Conservation (phyloP, 225 moss, liverwort and hornwort species). For the Antitrichia curtipendula region DNA sequence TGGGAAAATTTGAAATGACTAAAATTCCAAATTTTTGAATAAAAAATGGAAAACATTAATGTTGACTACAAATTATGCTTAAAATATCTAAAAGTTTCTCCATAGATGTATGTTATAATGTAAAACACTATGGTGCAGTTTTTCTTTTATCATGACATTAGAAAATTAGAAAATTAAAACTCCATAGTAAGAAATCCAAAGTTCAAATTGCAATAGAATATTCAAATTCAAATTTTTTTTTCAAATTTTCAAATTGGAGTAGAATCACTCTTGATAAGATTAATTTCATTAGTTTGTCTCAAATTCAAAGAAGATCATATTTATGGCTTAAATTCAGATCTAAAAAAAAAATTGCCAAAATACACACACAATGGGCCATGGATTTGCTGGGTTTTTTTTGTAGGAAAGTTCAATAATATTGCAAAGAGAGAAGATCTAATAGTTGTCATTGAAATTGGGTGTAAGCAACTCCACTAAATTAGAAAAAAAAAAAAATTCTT, state of each 20-base stretch:
- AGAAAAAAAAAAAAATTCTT: not conserved
- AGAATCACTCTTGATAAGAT: not conserved
- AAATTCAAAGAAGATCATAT: too few species aligned
- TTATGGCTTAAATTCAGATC: too few species aligned
- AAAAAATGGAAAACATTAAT: not conserved
- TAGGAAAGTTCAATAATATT: too few species aligned
- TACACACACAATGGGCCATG: too few species aligned
- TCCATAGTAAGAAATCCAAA: accelerated
- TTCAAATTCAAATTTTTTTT: not conserved
- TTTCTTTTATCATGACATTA: accelerated
- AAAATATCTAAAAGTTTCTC: not conserved
- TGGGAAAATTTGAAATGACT: not conserved
- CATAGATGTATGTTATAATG: not conserved
- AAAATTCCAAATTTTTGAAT: not conserved
- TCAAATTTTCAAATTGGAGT: not conserved
- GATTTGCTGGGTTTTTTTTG: too few species aligned
- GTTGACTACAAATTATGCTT: not conserved
- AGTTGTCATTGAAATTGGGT: too few species aligned
- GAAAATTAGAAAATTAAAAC: not conserved
- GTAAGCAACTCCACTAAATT: not conserved
- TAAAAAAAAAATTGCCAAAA: too few species aligned
- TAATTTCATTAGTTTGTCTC: too few species aligned
- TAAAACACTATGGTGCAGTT: not conserved
- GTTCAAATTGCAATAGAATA: too few species aligned
- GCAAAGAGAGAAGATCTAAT: too few species aligned